Base-by-base conservation (phyloP, 1,284 basidiomycete genomes). In the Stygiomarasmius scandens region DNA sequence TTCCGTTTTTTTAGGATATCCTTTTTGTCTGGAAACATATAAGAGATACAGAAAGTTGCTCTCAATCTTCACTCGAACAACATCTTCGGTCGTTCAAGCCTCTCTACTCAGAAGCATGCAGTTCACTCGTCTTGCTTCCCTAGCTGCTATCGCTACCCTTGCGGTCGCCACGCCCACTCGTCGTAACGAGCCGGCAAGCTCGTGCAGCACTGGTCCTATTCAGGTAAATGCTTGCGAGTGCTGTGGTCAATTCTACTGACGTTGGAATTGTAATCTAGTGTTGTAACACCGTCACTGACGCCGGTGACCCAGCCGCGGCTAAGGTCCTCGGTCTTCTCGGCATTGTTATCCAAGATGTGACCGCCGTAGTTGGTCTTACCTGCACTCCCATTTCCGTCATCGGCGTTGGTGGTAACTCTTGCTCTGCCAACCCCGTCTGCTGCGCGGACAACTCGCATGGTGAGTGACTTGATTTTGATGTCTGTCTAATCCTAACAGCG, bases 361-460 rank as follows among this genome's bases (percentile, higher is more conserved):
- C 50, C 48, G 58, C 56, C 23, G 53, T 55, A 11, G 57, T 66
- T 27, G 56, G 66, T 34, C 29, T 66, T 12, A 60, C 50, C 25
- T 67, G 66, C 58, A 61, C 62, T 19, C 65, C 66, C 23, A 58
- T 66, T 55, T 59, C 32, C 29, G 61, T n/a, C n/a, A n/a, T n/a
- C n/a, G n/a, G n/a, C n/a, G n/a, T n/a, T n/a, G n/a, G n/a, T n/a
- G n/a, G n/a, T n/a, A n/a, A n/a, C n/a, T n/a, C n/a, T n/a, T n/a
- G n/a, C n/a, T n/a, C n/a, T n/a, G n/a, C n/a, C n/a, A 64, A 49
- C 60, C 66, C 44, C 62, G 61, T 25, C 41, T 48, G 25, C 46
- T 48, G 20, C 23, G 46, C 3, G 23, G 9, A 20, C 58, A 62
- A 62, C 55, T 19, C 12, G 14, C 32, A 25, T 36, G 14, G 32